A percentile compares a stretch with the other conserved stretches of the same genome.
These are phyloP conservation scores for Nemania sp. DNA, from an alignment of 2,329 filamentous ascomycete genomes.

Conservation along the genomic window DNA sequence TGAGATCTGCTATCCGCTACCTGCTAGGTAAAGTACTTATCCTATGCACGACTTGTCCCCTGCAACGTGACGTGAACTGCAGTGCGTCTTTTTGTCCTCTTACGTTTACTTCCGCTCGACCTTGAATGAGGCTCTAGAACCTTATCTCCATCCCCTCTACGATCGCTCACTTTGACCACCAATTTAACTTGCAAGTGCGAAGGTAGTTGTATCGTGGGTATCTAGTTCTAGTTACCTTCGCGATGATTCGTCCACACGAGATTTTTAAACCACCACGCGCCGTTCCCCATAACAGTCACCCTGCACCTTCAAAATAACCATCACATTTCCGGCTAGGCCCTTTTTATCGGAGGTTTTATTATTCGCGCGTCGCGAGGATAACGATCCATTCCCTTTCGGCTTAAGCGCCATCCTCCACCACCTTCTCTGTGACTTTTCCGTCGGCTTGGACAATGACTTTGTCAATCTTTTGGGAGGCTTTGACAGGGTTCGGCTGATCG, in stretches of 20 bases:
- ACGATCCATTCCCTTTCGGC: neutral
- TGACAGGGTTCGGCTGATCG: constrained; percentile 54
- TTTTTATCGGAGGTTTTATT: too few species aligned
- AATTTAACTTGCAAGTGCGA: too few species aligned
- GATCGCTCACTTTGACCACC: too few species aligned
- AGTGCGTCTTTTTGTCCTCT: neutral
- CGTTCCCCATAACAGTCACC: neutral
- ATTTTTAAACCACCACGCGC: too few species aligned
- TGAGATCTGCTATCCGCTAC: too few species aligned
- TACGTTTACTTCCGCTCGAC: neutral
- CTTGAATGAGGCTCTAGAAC: neutral
- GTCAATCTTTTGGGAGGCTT: constrained; percentile 55
- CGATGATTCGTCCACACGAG: neutral
- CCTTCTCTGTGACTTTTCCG: constrained; percentile 52
- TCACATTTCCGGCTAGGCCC: too few species aligned
- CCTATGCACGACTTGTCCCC: neutral
- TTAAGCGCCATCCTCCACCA: constrained; percentile 36
- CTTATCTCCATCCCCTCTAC: too few species aligned
- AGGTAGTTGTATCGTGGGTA: neutral
- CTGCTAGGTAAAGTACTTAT: neutral
- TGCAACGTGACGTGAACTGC: neutral
- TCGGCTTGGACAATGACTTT: constrained; percentile 52
- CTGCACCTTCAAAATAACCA: neutral
- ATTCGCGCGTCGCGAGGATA: neutral
- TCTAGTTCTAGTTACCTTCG: neutral